Percentiles rank a stretch among this genome's conserved stretches.
phyloP scores from a whole-genome alignment of 331 rosid species.

The Arachis monticola region DNA sequence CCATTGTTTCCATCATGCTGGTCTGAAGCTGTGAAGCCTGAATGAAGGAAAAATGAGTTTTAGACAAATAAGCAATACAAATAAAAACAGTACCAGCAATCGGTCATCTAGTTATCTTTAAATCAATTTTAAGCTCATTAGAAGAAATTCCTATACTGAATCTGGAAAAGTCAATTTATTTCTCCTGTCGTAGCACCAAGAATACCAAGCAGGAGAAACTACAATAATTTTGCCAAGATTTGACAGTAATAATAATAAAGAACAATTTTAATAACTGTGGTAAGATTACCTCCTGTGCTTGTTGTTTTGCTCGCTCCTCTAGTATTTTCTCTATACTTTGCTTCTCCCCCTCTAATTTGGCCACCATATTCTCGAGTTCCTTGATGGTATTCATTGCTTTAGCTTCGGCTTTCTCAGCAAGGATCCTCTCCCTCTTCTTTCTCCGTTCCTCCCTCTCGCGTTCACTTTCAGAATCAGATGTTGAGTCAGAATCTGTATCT shows the following conservation, averaged over 20 bases:
- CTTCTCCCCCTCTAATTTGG: slow-evolving; percentile 96
- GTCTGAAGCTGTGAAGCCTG: slow-evolving; percentile 93
- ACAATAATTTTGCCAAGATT: slow-evolving; percentile 7
- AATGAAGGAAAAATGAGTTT: slow-evolving; percentile 32
- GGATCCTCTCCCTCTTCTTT: slow-evolving; percentile 67
- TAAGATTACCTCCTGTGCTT: slow-evolving; percentile 84
- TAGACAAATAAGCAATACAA: slow-evolving; percentile 18
- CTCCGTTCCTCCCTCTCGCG: slow-evolving; percentile 84
- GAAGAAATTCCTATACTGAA: slow-evolving; percentile 25
- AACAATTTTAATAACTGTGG: slow-evolving; percentile 16
- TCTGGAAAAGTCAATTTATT: background rate
- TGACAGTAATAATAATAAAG: slow-evolving; percentile 12
- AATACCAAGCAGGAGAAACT: slow-evolving; percentile 5
- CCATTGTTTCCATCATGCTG: slow-evolving; percentile 93
- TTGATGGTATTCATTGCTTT: slow-evolving; percentile 79
- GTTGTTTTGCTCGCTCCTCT: slow-evolving; percentile 85
- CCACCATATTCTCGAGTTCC: slow-evolving; percentile 85
- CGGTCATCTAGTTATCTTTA: background rate
- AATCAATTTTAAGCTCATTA: slow-evolving; percentile 14
- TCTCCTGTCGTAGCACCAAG: slow-evolving; percentile 18
- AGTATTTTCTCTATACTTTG: slow-evolving; percentile 93
- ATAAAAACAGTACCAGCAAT: slow-evolving; percentile 10
- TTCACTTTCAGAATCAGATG: slow-evolving; percentile 85
- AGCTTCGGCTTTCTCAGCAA: slow-evolving; percentile 91
- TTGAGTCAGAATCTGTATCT: slow-evolving; percentile 73